A percentile compares a stretch with the other conserved stretches of the same genome.
Evolutionary conservation across 768 basidiomycete genomes (phyloP).

Genomic region (Cystobasidium ongulense): DNA sequence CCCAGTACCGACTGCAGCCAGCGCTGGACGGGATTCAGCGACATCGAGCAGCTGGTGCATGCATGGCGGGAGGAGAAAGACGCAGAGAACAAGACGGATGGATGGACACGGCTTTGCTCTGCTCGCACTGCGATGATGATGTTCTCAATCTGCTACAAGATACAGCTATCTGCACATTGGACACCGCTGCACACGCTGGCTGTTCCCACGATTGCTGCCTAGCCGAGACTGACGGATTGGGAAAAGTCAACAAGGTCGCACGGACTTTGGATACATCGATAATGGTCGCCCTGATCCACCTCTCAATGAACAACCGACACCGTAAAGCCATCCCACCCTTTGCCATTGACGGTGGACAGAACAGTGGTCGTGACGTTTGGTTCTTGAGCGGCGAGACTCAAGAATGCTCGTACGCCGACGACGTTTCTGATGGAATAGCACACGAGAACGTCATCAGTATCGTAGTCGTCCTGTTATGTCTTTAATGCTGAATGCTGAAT

Average conservation of each 20-base stretch:
- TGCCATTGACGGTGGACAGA: neutral
- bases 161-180: too few relatives aligned
- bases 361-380: neutral
- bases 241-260: too few relatives aligned
- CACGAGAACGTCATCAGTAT: neutral
- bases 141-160: too few relatives aligned
- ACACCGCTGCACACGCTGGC: too few relatives aligned
- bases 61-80: neutral
- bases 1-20: conserved; percentile 26
- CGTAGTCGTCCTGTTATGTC: neutral
- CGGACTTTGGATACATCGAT: too few relatives aligned
- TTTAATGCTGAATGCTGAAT: too few relatives aligned
- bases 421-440: neutral
- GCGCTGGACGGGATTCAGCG: conserved; percentile 22
- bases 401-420: neutral
- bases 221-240: too few relatives aligned
- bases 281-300: neutral
- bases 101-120: too few relatives aligned
- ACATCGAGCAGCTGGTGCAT: neutral
- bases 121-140: too few relatives aligned
- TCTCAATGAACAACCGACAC: neutral
- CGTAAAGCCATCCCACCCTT: conserved; percentile 25
- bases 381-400: neutral
- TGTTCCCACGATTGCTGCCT: too few relatives aligned
- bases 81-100: too few relatives aligned